Percentiles rank a stretch among this genome's conserved stretches.
These are phyloP conservation scores for Amphirosellinia nigrospora DNA, from an alignment of 495 filamentous ascomycete species.

Conservation along the genomic window DNA sequence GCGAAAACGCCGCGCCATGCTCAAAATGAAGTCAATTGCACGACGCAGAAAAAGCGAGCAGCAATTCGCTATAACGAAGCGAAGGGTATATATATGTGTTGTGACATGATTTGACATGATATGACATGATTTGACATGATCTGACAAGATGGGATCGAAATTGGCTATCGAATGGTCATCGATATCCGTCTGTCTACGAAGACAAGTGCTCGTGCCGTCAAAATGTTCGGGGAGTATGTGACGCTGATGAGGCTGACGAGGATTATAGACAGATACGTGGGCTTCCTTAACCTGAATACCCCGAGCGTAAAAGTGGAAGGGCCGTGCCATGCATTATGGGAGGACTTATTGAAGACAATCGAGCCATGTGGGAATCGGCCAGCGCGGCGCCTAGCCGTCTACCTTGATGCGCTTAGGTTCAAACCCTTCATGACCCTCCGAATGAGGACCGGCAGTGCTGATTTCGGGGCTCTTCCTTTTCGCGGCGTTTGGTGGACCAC, in stretches of 20 bases:
- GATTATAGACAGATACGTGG: slow-evolving; percentile 18
- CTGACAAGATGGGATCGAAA: slow-evolving; percentile 29
- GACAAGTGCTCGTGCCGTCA: slow-evolving; percentile 5
- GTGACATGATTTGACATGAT: too few relatives aligned
- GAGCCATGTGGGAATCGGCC: not conserved
- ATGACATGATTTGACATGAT: too few relatives aligned
- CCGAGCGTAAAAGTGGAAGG: slow-evolving; percentile 15
- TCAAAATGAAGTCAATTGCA: slow-evolving; percentile 28
- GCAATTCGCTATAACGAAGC: slow-evolving; percentile 25
- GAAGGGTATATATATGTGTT: too few relatives aligned
- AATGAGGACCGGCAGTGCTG: slow-evolving; percentile 36
- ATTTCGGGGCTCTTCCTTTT: slow-evolving; percentile 59
- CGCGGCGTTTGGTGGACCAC: slow-evolving; percentile 25
- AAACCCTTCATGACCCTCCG: slow-evolving; percentile 43
- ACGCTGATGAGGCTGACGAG: slow-evolving; percentile 23
- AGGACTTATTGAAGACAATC: not conserved
- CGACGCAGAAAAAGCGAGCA: slow-evolving; percentile 36
- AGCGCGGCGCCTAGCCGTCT: slow-evolving; percentile 35
- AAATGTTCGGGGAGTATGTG: slow-evolving; percentile 30
- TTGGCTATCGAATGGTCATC: slow-evolving; percentile 29
- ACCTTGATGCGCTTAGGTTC: slow-evolving; percentile 54
- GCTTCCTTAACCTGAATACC: not conserved
- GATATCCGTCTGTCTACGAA: slow-evolving; percentile 13
- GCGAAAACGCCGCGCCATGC: slow-evolving; percentile 40
- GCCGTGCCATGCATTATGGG: slow-evolving; percentile 2